Conservation (phyloP, 108 stramenopile genomes). For the Mayamaea pseudoterrestris region DNA sequence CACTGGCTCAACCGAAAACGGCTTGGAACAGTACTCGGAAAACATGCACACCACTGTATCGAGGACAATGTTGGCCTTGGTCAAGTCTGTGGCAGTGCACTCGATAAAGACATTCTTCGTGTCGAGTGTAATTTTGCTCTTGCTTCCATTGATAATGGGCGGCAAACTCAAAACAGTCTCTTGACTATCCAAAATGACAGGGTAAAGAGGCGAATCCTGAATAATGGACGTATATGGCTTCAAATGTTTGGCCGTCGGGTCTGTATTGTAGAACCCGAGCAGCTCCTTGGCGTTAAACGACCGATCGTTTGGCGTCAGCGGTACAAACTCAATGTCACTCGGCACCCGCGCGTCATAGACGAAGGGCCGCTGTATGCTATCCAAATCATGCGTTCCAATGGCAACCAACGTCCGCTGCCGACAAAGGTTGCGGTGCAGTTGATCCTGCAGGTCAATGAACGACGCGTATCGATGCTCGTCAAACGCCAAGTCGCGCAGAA, state of each 20-base stretch:
- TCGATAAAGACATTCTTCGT: slow-evolving; percentile 98
- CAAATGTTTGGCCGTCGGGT: slow-evolving; percentile 86
- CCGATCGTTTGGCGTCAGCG: slow-evolving; percentile 75
- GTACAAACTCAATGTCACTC: slow-evolving; percentile 85
- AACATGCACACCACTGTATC: slow-evolving; percentile 98
- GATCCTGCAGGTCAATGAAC: slow-evolving; percentile 99
- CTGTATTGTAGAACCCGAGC: slow-evolving; percentile 82
- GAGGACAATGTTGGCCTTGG: slow-evolving; percentile 98
- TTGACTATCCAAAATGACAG: slow-evolving; percentile 81
- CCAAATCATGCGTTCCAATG: slow-evolving; percentile 98
- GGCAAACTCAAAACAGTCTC: slow-evolving; percentile 89
- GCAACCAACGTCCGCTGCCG: slow-evolving; percentile 95
- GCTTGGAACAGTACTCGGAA: slow-evolving; percentile 81
- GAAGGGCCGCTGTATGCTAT: slow-evolving; percentile 85
- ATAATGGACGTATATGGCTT: slow-evolving; percentile 96
- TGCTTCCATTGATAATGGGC: slow-evolving; percentile 95
- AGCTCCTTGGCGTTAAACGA: slow-evolving; percentile 50
- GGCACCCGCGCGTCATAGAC: slow-evolving; percentile 82
- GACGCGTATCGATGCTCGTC: slow-evolving; percentile 81
- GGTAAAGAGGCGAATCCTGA: slow-evolving; percentile 86
- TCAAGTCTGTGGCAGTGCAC: slow-evolving; percentile 96
- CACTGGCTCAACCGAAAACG: slow-evolving; percentile 90
- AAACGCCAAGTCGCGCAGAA: slow-evolving; percentile 88
- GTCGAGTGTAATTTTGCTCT: slow-evolving; percentile 81
- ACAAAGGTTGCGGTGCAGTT: slow-evolving; percentile 98